Evolutionary conservation across 2,329 filamentous ascomycete genomes (phyloP).

Genomic region (Stagonosporopsis chrysanthemi): DNA sequence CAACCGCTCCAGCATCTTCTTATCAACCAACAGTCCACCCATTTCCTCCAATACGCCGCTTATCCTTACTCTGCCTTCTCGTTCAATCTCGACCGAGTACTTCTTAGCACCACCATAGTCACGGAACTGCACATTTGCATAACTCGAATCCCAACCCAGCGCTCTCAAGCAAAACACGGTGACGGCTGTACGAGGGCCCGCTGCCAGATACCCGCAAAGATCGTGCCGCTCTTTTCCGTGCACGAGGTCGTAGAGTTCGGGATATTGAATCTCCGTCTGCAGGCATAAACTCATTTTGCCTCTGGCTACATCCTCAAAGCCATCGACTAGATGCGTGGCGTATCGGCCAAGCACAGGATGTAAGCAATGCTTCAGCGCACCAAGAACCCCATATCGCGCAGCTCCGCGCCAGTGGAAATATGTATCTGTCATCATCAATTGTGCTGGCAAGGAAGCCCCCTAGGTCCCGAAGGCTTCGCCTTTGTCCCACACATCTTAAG

Average conservation of each 20-base stretch:
- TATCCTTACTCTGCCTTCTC: constrained; percentile 20
- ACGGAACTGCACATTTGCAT: constrained; percentile 1
- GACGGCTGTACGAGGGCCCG: background rate
- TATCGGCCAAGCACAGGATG: constrained; percentile 11
- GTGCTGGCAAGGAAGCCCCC: background rate
- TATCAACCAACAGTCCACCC: background rate
- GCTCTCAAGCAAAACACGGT: constrained; percentile 5
- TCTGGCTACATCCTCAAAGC: constrained; percentile 1
- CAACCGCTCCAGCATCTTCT: background rate
- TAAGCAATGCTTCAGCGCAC: constrained; percentile 10
- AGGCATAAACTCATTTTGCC: background rate
- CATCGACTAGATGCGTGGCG: background rate
- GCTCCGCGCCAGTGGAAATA: constrained; percentile 24
- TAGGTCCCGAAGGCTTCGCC: background rate
- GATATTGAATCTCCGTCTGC: constrained; percentile 5
- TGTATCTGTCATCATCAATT: constrained; percentile 11
- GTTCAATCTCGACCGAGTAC: constrained; percentile 18
- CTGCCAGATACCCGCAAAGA: background rate
- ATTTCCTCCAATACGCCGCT: constrained; percentile 23
- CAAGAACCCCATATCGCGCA: constrained; percentile 10
- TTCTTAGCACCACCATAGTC: constrained; percentile 1
- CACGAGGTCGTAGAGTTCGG: background rate
- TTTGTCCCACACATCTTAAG: background rate
- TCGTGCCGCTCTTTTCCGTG: background rate
- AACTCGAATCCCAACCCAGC: constrained; percentile 5